phyloP scores from a whole-genome alignment of 1,284 basidiomycete species.

The Schizophyllum amplum region DNA sequence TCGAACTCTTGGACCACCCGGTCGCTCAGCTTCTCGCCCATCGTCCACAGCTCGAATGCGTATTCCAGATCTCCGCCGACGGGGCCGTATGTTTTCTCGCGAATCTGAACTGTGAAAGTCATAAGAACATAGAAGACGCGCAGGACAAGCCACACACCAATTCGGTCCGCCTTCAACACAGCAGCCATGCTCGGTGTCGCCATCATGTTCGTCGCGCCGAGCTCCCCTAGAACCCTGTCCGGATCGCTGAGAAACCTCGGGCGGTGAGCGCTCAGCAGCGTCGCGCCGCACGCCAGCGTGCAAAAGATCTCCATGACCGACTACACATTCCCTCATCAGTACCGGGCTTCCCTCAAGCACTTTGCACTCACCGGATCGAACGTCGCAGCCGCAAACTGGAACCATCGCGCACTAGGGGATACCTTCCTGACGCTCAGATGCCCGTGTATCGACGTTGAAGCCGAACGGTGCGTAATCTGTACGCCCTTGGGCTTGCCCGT shows the following conservation, averaged over 20 bases:
- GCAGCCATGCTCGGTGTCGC: conserved; percentile 9
- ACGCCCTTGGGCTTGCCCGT: conserved; percentile 95
- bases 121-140: too few relatives aligned
- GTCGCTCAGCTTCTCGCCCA: conserved; percentile 8
- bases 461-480: conserved; percentile 62
- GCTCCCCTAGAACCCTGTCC: conserved; percentile 4
- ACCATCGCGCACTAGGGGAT: conserved; percentile 5
- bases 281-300: conserved; percentile 5
- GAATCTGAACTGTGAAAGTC: background rate
- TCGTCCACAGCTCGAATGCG: conserved; percentile 9
- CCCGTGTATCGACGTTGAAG: conserved; percentile 1
- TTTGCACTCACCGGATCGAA: conserved; percentile 7
- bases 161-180: conserved; percentile 3
- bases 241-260: conserved; percentile 7
- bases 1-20: conserved; percentile 5
- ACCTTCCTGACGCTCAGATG: conserved; percentile 5
- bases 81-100: background rate
- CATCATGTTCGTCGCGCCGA: conserved; percentile 9
- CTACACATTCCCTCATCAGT: background rate
- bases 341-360: background rate
- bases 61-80: background rate
- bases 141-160: background rate
- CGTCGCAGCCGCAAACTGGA: conserved; percentile 9
- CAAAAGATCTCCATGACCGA: conserved; percentile 9
- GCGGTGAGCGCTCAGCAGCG: conserved; percentile 5